Evolutionary conservation across 192 early-diverging fungal genomes (phyloP).

Genomic region (Backusella mclennaniae): DNA sequence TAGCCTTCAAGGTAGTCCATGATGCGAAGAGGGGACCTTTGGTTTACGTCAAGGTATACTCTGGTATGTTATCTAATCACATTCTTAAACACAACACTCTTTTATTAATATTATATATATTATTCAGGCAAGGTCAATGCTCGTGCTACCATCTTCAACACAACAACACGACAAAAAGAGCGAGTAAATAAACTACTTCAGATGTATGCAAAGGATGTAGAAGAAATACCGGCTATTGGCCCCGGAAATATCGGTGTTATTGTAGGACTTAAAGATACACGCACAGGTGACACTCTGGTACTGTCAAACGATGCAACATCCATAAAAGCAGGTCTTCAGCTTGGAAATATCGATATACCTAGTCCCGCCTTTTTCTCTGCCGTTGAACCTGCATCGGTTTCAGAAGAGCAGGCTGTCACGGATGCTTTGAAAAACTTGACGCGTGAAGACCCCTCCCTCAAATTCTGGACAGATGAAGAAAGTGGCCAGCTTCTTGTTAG

Average conservation of each 20-base stretch:
- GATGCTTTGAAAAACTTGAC: constrained; percentile 70
- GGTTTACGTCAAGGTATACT: constrained; percentile 90
- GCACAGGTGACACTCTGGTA: constrained; percentile 85
- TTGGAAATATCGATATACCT: constrained; percentile 80
- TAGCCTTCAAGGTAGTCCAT: constrained; percentile 93
- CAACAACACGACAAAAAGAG: constrained; percentile 66
- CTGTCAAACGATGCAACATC: constrained; percentile 49
- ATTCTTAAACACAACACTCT: not conserved
- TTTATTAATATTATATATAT: not conserved
- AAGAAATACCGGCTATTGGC: constrained; percentile 71
- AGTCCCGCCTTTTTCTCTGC: constrained; percentile 84
- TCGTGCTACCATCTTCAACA: constrained; percentile 67
- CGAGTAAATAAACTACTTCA: constrained; percentile 80
- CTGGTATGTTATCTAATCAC: constrained; percentile 42
- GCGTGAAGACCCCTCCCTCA: constrained; percentile 88
- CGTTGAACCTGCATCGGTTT: constrained; percentile 71
- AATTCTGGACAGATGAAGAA: constrained; percentile 70
- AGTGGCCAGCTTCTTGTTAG: constrained; percentile 86
- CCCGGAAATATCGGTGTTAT: constrained; percentile 87
- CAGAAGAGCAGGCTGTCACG: constrained; percentile 72
- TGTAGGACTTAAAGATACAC: constrained; percentile 77
- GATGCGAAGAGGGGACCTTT: constrained; percentile 84
- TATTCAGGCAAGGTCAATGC: constrained; percentile 59
- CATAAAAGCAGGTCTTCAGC: constrained; percentile 43
- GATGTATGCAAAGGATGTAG: constrained; percentile 89